Evolutionary conservation across 805 yeast genomes (phyloP).

Genomic region (Cyberlindnera nakhonratchasimensis): DNA sequence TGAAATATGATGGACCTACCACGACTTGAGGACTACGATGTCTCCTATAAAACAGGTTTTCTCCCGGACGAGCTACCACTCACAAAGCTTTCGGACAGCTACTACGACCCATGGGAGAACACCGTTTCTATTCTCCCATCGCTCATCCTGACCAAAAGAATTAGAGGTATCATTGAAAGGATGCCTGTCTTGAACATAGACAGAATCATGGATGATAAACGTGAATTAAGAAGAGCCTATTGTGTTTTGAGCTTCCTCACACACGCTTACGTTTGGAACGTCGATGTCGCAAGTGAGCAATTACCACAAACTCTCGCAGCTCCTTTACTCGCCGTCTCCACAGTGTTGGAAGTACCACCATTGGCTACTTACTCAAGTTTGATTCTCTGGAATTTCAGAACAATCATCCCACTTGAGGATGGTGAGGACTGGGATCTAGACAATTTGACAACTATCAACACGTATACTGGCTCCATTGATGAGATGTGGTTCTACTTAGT

Average conservation of each 20-base stretch:
- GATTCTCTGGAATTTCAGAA: slow-evolving; percentile 83
- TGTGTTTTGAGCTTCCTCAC: slow-evolving; percentile 73
- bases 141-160: slow-evolving; percentile 58
- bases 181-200: slow-evolving; percentile 55
- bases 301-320: slow-evolving; percentile 66
- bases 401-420: slow-evolving; percentile 44
- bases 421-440: slow-evolving; percentile 46
- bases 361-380: slow-evolving; percentile 84
- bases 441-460: slow-evolving; percentile 71
- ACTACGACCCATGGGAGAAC: slow-evolving; percentile 76
- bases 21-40: slow-evolving; percentile 58
- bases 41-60: slow-evolving; percentile 72
- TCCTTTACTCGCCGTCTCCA: slow-evolving; percentile 63
- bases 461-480: slow-evolving; percentile 87
- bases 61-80: slow-evolving; percentile 70
- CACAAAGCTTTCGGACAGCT: slow-evolving; percentile 51
- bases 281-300: slow-evolving; percentile 53
- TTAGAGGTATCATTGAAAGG: slow-evolving; percentile 61
- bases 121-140: slow-evolving; percentile 68
- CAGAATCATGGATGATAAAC: slow-evolving; percentile 35
- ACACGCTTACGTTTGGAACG: slow-evolving; percentile 91
- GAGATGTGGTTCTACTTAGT: slow-evolving; percentile 94
- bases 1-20: slow-evolving; percentile 39
- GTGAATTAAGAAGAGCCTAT: slow-evolving; percentile 75
- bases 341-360: slow-evolving; percentile 72